Base-by-base conservation (phyloP, 2,329 filamentous ascomycete species). In the Diaporthe citri region DNA sequence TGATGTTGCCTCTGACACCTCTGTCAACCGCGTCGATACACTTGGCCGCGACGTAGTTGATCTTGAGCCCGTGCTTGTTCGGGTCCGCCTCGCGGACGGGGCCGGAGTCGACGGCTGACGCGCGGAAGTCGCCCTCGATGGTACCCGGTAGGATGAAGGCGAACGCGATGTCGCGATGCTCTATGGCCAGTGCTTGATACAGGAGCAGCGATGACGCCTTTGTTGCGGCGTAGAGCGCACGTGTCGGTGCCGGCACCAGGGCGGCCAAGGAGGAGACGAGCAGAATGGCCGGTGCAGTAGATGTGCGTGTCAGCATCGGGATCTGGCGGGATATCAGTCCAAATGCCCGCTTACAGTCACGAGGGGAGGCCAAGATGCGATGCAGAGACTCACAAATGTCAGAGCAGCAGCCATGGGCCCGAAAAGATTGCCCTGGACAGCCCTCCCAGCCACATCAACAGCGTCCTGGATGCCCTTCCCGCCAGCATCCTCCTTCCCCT, bases 51-150 rank as follows among this genome's bases (percentile, higher is more conserved):
- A 82, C 82, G 64, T 80, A 82, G 20, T 78, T 79, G 10, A 79
- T 76, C 60, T 80, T 80, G n/a, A 83, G 78, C 1, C 82, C 82
- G 20, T 76, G 77, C 77, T 80, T 81, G 73, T 81, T 82, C 10
- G 79, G 78, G 7, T 79, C 79, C 15, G 73, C 74, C 64, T 78
- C 79, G 1, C 75, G 74, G 1, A 78, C 76, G 2, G 77, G 77
- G 36, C 80, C 79, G 2, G 77, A 79, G 59, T 83, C 82, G 5
- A 83, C 80, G 10, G 82, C 82, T 28, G 80, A 81, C 6, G 82
- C 80, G 5, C 82, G 81, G 69, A 83, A 83, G 75, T 80, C 80
- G 3, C 82, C 82, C 72, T 83, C 79, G 66, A 83, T 82, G n/a
- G 82, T 83, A 0, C 80, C 79, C 0, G 82, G 82, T 4, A 83